A percentile compares a stretch with the other conserved stretches of the same genome.
These are phyloP conservation scores for Hydnum rufescens DNA, from an alignment of 768 basidiomycete genomes.

Conservation along the genomic window DNA sequence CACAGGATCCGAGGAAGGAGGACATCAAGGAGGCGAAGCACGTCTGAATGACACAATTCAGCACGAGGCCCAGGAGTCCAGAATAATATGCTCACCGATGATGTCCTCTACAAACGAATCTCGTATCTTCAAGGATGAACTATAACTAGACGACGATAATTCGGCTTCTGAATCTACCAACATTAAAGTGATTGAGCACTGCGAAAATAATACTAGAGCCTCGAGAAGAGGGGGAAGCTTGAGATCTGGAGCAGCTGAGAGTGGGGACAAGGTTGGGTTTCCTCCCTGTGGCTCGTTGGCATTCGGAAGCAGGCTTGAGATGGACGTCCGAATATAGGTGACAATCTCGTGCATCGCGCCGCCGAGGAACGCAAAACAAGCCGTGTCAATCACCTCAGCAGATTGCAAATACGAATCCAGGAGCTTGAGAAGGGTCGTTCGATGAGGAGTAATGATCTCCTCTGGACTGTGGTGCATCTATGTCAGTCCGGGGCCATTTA, in stretches of 20 bases:
- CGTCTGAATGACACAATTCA: constrained; percentile 26
- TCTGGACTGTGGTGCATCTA: constrained; percentile 25
- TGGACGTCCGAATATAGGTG: constrained; percentile 33
- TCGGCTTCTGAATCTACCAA: constrained; percentile 24
- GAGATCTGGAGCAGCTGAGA: constrained; percentile 28
- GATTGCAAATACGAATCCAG: constrained; percentile 62
- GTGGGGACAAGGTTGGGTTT: neutral
- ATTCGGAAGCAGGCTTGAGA: constrained; percentile 22
- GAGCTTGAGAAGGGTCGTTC: constrained; percentile 73
- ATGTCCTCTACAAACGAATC: neutral
- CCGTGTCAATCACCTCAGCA: neutral
- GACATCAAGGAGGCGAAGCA: constrained; percentile 52
- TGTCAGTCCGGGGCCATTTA: neutral
- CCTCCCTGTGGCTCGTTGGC: neutral
- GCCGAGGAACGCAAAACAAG: constrained; percentile 30
- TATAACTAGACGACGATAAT: neutral
- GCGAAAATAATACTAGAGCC: constrained; percentile 55
- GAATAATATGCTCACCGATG: neutral
- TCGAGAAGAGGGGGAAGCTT: constrained; percentile 60
- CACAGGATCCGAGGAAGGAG: constrained; percentile 77
- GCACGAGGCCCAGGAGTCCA: neutral
- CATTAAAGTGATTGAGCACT: constrained; percentile 49
- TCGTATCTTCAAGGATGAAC: neutral
- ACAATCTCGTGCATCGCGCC: constrained; percentile 40
- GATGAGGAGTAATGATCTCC: constrained; percentile 65